phyloP scores from a whole-genome alignment of 306 rosid genomes.

The Macrotyloma uniflorum region DNA sequence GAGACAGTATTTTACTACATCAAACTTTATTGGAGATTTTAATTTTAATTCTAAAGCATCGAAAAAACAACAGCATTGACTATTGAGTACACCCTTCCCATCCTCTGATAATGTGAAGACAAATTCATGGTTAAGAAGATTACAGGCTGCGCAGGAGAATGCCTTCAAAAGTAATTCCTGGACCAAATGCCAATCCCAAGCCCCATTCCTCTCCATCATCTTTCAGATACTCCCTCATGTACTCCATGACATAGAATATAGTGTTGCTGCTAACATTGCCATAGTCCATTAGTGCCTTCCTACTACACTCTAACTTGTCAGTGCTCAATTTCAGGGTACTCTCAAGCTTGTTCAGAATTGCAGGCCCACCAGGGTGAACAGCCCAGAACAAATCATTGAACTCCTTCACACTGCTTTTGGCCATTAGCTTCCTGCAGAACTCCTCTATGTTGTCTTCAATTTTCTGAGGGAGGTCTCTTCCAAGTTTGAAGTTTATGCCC shows the following conservation, averaged over 20 bases:
- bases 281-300: conserved; percentile 80
- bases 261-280: conserved; percentile 97
- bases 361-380: conserved; percentile 96
- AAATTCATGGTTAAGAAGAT: conserved; percentile 26
- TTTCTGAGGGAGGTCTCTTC: conserved; percentile 90
- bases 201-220: conserved; percentile 88
- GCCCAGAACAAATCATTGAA: conserved; percentile 93
- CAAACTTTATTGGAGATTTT: conserved; percentile 11
- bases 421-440: conserved; percentile 75
- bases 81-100: background rate
- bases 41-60: conserved; percentile 3
- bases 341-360: conserved; percentile 81
- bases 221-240: conserved; percentile 71
- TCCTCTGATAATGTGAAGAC: background rate
- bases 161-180: conserved; percentile 97
- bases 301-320: conserved; percentile 78
- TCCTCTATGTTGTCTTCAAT: conserved; percentile 89
- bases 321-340: conserved; percentile 50
- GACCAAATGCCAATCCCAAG: conserved; percentile 91
- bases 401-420: conserved; percentile 40
- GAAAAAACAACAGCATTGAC: background rate
- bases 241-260: conserved; percentile 86
- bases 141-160: conserved; percentile 86
- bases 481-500: conserved; percentile 89
- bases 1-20: conserved; percentile 26